Evolutionary conservation across 345 rosid species (phyloP).

Genomic region (Sonneratia caseolaris): DNA sequence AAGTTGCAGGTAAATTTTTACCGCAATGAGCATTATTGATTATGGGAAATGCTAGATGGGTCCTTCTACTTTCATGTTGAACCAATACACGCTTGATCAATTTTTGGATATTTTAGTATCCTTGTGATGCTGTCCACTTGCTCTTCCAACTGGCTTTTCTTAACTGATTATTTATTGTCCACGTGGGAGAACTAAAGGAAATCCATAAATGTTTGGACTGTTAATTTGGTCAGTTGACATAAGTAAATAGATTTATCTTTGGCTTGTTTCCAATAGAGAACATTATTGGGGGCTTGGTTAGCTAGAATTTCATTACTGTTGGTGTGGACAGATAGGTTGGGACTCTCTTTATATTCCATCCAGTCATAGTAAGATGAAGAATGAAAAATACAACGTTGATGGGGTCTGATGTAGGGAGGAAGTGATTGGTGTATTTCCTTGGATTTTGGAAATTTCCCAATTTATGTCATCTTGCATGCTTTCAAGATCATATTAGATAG

Average conservation of each 20-base stretch:
- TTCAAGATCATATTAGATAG: background rate
- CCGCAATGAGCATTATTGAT: background rate
- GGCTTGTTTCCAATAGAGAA: background rate
- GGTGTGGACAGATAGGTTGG: too few relatives aligned
- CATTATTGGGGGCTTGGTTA: background rate
- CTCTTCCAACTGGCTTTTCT: too few relatives aligned
- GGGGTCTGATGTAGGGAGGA: too few relatives aligned
- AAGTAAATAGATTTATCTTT: too few relatives aligned
- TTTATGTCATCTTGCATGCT: background rate
- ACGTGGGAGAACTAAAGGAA: background rate
- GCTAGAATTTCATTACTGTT: too few relatives aligned
- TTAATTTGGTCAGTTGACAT: too few relatives aligned
- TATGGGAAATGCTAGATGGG: background rate
- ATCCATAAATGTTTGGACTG: too few relatives aligned
- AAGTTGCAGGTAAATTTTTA: conserved; percentile 44
- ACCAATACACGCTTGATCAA: background rate
- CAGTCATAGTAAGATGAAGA: too few relatives aligned
- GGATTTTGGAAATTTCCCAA: background rate
- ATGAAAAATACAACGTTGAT: too few relatives aligned
- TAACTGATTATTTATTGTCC: too few relatives aligned
- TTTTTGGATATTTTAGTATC: background rate
- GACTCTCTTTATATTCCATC: too few relatives aligned
- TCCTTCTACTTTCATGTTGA: background rate
- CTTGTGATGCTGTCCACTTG: background rate
- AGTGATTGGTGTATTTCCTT: background rate